Percentiles rank a stretch among this genome's conserved stretches.
Conservation (phyloP, 148 eudicot genomes). For the Polygonum maritimum region DNA sequence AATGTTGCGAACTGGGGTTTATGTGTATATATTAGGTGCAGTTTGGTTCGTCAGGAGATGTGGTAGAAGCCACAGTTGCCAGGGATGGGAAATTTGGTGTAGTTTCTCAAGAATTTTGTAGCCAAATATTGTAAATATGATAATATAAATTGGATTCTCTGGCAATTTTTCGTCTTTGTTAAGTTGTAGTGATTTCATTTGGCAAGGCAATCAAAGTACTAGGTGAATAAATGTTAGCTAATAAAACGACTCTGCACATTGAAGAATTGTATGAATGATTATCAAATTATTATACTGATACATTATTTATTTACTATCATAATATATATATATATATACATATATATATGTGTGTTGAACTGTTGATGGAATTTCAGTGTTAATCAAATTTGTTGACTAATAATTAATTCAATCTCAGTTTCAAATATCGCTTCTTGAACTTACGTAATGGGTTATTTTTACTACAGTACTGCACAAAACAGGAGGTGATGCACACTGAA, state of each 20-base stretch:
- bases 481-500: background rate
- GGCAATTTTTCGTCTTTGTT: background rate
- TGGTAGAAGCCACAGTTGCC: background rate
- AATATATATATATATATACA: too few relatives aligned
- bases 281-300: too few relatives aligned
- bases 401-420: too few relatives aligned
- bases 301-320: too few relatives aligned
- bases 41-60: background rate
- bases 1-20: background rate
- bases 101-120: slow-evolving; percentile 4
- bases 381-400: too few relatives aligned
- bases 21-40: background rate
- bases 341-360: too few relatives aligned
- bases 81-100: background rate
- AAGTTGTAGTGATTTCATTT: background rate
- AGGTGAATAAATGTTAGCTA: too few relatives aligned
- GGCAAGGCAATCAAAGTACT: background rate
- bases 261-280: too few relatives aligned
- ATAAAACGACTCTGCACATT: background rate
- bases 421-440: too few relatives aligned
- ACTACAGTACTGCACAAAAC: background rate
- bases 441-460: too few relatives aligned
- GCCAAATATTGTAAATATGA: slow-evolving; percentile 10
- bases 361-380: too few relatives aligned
- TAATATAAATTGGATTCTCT: slow-evolving; percentile 1